Conservation (phyloP, 2,329 filamentous ascomycete genomes). For the Fusarium chaquense region DNA sequence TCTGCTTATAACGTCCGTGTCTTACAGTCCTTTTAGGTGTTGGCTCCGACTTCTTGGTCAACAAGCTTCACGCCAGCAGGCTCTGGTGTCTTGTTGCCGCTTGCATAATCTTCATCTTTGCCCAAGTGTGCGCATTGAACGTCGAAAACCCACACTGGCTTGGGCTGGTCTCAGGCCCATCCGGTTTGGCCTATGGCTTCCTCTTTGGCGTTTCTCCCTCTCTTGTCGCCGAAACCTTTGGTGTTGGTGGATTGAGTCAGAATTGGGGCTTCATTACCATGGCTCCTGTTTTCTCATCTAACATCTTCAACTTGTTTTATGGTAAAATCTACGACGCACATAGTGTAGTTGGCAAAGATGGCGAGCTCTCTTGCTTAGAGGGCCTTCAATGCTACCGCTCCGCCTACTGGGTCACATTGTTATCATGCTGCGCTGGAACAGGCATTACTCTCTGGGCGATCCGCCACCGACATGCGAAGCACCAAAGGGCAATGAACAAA, state of each 20-base stretch:
- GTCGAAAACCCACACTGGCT: slow-evolving; percentile 83
- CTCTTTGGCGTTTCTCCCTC: slow-evolving; percentile 95
- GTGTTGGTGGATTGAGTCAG: slow-evolving; percentile 86
- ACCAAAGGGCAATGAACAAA: slow-evolving; percentile 55
- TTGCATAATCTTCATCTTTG: slow-evolving; percentile 79
- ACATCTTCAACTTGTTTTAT: slow-evolving; percentile 93
- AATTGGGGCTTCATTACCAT: slow-evolving; percentile 98
- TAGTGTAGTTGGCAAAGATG: slow-evolving; percentile 74
- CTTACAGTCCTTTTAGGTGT: slow-evolving; percentile 67
- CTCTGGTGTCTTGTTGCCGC: slow-evolving; percentile 91
- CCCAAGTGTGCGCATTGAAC: slow-evolving; percentile 80
- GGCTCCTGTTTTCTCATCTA: slow-evolving; percentile 86
- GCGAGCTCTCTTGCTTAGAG: slow-evolving; percentile 79
- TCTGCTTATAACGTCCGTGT: slow-evolving; percentile 4
- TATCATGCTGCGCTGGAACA: slow-evolving; percentile 76
- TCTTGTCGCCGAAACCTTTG: slow-evolving; percentile 89
- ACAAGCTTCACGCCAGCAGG: slow-evolving; percentile 81
- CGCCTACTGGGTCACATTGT: slow-evolving; percentile 84
- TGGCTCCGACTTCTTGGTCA: slow-evolving; percentile 90
- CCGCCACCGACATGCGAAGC: slow-evolving; percentile 63
- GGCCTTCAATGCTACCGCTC: slow-evolving; percentile 83
- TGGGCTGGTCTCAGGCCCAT: slow-evolving; percentile 82
- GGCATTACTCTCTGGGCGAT: slow-evolving; percentile 78
- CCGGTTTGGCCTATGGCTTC: slow-evolving; percentile 90
- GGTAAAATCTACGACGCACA: slow-evolving; percentile 86